These are phyloP conservation scores for Neocallimastix lanati DNA, from an alignment of 192 early-diverging fungal species.

Conservation along the genomic window DNA sequence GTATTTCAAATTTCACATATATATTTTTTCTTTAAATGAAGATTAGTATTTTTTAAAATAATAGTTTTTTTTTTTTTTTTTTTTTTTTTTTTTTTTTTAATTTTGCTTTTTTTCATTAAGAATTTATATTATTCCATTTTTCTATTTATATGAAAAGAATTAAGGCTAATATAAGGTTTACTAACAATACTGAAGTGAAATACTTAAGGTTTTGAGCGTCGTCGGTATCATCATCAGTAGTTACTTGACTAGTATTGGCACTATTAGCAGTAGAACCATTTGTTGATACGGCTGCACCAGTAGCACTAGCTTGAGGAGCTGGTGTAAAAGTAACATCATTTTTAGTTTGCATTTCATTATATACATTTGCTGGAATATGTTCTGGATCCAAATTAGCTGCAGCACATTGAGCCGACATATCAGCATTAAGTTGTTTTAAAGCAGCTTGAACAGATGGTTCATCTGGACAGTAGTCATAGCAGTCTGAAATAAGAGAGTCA, in stretches of 20 bases:
- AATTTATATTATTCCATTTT: too few species aligned
- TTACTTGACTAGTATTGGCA: neutral
- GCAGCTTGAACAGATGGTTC: neutral
- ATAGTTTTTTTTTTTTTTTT: too few species aligned
- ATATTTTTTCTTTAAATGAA: too few species aligned
- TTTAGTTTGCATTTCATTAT: neutral
- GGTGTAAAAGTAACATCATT: too few species aligned
- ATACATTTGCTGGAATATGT: neutral
- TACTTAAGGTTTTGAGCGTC: too few species aligned
- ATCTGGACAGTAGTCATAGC: neutral
- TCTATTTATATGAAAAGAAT: neutral
- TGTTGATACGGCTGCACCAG: too few species aligned
- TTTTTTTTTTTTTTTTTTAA: too few species aligned
- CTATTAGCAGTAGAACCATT: neutral
- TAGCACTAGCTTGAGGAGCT: too few species aligned
- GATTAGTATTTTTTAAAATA: too few species aligned
- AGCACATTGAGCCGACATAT: neutral
- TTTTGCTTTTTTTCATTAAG: too few species aligned
- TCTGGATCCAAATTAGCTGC: neutral
- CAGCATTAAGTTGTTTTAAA: neutral
- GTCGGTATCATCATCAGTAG: neutral
- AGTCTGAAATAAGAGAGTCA: neutral
- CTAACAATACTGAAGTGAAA: neutral
- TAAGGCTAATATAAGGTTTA: neutral
- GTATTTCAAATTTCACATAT: too few species aligned